These are phyloP conservation scores for Phytophthora cactorum DNA, from an alignment of 352 stramenopile species.

Conservation along the genomic window DNA sequence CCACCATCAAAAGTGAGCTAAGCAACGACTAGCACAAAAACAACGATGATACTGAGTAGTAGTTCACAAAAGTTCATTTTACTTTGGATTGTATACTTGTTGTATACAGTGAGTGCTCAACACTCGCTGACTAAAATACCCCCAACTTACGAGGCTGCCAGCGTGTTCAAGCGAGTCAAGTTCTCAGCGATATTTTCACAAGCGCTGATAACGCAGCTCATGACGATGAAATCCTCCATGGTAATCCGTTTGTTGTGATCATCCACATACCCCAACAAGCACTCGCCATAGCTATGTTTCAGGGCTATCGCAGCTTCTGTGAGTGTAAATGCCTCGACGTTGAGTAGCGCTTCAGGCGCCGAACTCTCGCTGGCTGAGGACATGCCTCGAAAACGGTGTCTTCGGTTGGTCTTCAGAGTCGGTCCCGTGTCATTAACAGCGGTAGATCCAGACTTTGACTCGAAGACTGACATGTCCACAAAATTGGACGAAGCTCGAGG, in stretches of 20 bases:
- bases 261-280: constrained; percentile 45
- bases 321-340: constrained; percentile 68
- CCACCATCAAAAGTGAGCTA: no score
- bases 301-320: constrained; percentile 51
- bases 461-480: constrained; percentile 34
- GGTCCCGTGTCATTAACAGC: constrained; percentile 9
- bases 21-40: no score
- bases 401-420: constrained; percentile 12
- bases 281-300: constrained; percentile 65
- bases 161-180: constrained; percentile 58
- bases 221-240: constrained; percentile 76
- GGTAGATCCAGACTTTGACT: constrained; percentile 23
- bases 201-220: constrained; percentile 72
- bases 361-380: constrained; percentile 42
- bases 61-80: no score
- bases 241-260: constrained; percentile 40
- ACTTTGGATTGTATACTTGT: no score
- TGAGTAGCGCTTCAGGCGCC: constrained; percentile 49
- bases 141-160: constrained; percentile 54
- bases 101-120: no score
- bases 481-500: constrained; percentile 33
- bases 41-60: no score
- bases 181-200: constrained; percentile 66
- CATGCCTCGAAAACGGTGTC: constrained; percentile 31
- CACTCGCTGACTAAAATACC: neutral